A percentile compares a stretch with the other conserved stretches of the same genome.
Evolutionary conservation across 78 protist genomes (phyloP).

Genomic region (Cavenderia fasciculata): DNA sequence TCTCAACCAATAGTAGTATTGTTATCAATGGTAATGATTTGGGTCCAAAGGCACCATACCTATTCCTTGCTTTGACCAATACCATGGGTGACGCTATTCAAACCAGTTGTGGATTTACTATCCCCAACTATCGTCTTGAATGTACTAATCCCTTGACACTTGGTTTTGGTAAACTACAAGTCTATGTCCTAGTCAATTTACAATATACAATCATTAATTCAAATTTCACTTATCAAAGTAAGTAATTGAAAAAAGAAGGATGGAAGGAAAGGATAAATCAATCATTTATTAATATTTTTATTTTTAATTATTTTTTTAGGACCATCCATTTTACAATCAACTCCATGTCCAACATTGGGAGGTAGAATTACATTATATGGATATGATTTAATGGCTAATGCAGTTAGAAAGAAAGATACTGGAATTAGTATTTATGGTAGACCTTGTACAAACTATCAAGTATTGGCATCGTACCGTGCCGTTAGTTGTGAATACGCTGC

Average conservation of each 20-base stretch:
- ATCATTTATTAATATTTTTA: not conserved
- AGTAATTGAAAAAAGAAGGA: no score
- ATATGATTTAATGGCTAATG: not conserved
- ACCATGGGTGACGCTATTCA: not conserved
- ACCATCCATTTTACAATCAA: not conserved
- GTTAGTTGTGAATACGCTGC: not conserved
- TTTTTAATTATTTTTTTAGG: not conserved
- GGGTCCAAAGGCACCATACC: not conserved
- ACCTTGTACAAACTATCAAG: not conserved
- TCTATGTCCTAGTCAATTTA: not conserved
- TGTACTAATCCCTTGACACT: not conserved
- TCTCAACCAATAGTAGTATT: not conserved
- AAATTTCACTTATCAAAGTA: not conserved
- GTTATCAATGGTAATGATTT: not conserved
- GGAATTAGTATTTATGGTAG: not conserved
- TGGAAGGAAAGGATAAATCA: not conserved
- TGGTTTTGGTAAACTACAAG: not conserved
- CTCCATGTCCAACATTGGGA: constrained; percentile 35
- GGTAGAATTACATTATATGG: constrained; percentile 28
- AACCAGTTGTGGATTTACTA: not conserved
- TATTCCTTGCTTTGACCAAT: not conserved
- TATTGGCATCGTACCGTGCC: not conserved
- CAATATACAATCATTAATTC: not conserved
- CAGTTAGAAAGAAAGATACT: not conserved
- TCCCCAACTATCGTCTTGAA: not conserved